These are phyloP conservation scores for Boechera divaricarpa DNA, from an alignment of 345 rosid genomes.

Conservation along the genomic window DNA sequence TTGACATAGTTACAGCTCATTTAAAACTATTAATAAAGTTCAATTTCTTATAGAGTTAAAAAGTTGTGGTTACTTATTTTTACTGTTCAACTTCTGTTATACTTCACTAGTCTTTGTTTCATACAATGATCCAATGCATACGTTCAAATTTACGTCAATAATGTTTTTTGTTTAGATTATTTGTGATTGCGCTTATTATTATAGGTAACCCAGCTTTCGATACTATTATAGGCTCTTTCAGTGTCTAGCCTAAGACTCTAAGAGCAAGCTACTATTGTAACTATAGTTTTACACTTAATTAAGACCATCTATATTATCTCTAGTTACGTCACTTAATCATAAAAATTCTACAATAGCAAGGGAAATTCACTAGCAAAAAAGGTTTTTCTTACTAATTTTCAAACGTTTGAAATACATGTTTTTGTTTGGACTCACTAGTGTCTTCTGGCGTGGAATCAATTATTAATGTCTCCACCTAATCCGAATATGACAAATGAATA, in stretches of 20 bases:
- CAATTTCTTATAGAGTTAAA: background rate
- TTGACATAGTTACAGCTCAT: background rate
- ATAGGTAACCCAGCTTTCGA: too few species aligned
- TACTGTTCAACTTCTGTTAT: background rate
- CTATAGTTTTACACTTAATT: background rate
- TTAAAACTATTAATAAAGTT: background rate
- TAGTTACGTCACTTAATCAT: slow-evolving; percentile 3
- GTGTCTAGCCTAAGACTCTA: background rate
- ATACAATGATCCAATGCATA: slow-evolving; percentile 15
- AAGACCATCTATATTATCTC: background rate
- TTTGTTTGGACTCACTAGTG: slow-evolving; percentile 40
- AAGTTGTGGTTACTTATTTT: background rate
- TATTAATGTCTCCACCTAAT: slow-evolving; percentile 38
- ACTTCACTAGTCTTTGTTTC: background rate
- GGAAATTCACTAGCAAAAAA: background rate
- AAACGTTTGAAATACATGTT: slow-evolving; percentile 28
- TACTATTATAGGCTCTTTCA: background rate
- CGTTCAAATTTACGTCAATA: background rate
- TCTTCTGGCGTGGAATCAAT: slow-evolving; percentile 45
- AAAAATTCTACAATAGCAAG: background rate
- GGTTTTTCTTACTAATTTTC: background rate
- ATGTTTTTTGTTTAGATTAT: background rate
- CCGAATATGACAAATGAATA: slow-evolving; percentile 39
- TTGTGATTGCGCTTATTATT: background rate
- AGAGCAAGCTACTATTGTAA: background rate